Base-by-base conservation (phyloP, 2,329 filamentous ascomycete genomes). In the Neopestalotiopsis rosae region DNA sequence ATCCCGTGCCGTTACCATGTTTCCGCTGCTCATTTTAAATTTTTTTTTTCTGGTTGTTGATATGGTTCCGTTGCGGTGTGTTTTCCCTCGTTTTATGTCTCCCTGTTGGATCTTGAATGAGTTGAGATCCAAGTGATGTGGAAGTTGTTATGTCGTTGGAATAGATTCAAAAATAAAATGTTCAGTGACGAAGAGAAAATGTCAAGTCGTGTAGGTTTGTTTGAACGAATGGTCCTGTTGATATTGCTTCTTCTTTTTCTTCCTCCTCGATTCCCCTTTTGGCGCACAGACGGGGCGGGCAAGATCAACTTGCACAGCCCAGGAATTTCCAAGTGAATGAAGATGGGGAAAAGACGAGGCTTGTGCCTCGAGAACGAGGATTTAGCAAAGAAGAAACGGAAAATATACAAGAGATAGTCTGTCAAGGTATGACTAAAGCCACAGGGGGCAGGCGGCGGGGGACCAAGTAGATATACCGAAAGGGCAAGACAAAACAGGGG, bases 281-380 rank as follows among this genome's bases (percentile, higher is more conserved):
- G 30, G n/a, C n/a, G 24, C 13, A 34, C n/a, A 38, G 30, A 32
- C 45, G 30, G 13, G 32, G 24, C 24, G 10, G 24, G 28, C 58
- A 64, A 67, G 68, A 32, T 69, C 68, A 69, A 69, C 68, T 67
- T 57, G 65, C 52, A 52, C 32, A 40, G 28, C 20, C 28, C n/a
- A 14, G 34, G 34, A 34, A 17, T 40, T 61, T 30, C 14, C 14
- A 14, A 38, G 28, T 24, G 28, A 38, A 24, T 38, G n/a, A 61
- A 61, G 24, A 24, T 61, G n/a, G 58, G 28, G 58, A 28, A 61
- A 38, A 24, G 28, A 14, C 17, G 28, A 61, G 58, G 28, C 58
- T 20, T 24, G 28, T 57, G 32, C 32, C 28, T 61, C 58, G 14
- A 61, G 30, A 24, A 61, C n/a, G 58, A 61, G 58, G 58, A 28